These are phyloP conservation scores for Aegle marmelos DNA, from an alignment of 345 rosid species.

Conservation along the genomic window DNA sequence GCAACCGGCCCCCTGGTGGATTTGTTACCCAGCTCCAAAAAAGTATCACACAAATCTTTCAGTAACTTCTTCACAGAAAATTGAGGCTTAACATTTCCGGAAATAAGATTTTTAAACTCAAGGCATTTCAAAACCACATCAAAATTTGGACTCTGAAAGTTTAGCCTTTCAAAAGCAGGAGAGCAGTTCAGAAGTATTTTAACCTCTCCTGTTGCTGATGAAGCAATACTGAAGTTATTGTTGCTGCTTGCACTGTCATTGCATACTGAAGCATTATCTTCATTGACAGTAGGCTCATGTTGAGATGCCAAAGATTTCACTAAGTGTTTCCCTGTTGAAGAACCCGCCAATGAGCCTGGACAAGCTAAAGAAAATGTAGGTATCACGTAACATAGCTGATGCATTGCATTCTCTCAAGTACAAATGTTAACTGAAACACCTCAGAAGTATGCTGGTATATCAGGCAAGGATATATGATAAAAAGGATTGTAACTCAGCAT, in stretches of 20 bases:
- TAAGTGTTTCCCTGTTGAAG: constrained; percentile 7
- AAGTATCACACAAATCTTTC: constrained; percentile 28
- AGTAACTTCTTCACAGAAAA: constrained; percentile 26
- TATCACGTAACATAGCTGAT: background rate
- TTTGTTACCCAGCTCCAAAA: constrained; percentile 12
- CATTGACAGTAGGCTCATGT: background rate
- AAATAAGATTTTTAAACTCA: constrained; percentile 21
- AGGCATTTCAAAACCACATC: constrained; percentile 22
- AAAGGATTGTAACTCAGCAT: background rate
- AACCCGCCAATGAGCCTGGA: background rate
- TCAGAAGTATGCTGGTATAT: background rate
- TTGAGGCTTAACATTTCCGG: constrained; percentile 7
- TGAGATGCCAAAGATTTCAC: background rate
- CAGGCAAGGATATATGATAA: background rate
- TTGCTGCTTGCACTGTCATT: background rate
- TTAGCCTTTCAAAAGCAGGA: background rate
- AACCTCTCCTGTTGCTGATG: constrained; percentile 25
- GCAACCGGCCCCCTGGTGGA: background rate
- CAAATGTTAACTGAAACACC: background rate
- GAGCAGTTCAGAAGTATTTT: constrained; percentile 20
- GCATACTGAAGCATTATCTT: constrained; percentile 13
- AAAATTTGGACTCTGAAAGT: constrained; percentile 16
- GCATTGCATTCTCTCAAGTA: background rate
- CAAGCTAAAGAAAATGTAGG: constrained; percentile 3
- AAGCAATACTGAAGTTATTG: constrained; percentile 17